Conservation (phyloP, 208 protist genomes). For the Crithidia fasciculata region DNA sequence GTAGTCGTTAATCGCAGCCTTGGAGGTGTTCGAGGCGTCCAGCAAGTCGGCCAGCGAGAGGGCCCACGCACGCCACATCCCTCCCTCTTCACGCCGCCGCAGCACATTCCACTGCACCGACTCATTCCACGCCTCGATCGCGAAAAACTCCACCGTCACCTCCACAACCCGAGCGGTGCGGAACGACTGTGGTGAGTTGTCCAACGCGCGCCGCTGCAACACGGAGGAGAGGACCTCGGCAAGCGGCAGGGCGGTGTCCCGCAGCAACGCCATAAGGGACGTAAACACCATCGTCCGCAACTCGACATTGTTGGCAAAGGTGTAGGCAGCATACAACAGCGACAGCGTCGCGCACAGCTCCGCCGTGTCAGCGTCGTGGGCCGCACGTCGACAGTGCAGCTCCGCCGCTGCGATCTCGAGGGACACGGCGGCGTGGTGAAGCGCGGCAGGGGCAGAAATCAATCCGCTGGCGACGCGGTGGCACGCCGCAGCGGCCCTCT, state of each 20-base stretch:
- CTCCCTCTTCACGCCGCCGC: slow-evolving; percentile 18
- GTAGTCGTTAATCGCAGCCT: slow-evolving; percentile 37
- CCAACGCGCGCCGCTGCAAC: background rate
- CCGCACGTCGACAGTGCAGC: background rate
- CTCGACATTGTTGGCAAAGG: slow-evolving; percentile 1
- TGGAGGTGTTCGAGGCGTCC: slow-evolving; percentile 24
- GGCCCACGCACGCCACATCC: slow-evolving; percentile 29
- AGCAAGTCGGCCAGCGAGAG: slow-evolving; percentile 30
- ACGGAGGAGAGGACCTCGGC: background rate
- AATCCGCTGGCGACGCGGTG: background rate
- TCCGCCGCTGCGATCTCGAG: slow-evolving; percentile 11
- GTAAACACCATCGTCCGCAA: background rate
- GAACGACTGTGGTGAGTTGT: background rate
- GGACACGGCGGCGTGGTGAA: slow-evolving; percentile 7
- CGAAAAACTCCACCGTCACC: slow-evolving; percentile 66
- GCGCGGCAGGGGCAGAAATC: background rate
- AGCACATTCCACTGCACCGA: slow-evolving; percentile 47
- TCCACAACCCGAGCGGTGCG: slow-evolving; percentile 15
- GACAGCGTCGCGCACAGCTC: background rate
- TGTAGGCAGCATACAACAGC: slow-evolving; percentile 9
- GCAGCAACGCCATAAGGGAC: background rate
- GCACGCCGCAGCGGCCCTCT: slow-evolving; percentile 23
- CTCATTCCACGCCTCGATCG: slow-evolving; percentile 81
- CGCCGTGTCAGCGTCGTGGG: background rate
- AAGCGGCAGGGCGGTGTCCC: background rate